These are phyloP conservation scores for Fusarium euwallaceae DNA, from an alignment of 2,329 filamentous ascomycete species.

Conservation along the genomic window DNA sequence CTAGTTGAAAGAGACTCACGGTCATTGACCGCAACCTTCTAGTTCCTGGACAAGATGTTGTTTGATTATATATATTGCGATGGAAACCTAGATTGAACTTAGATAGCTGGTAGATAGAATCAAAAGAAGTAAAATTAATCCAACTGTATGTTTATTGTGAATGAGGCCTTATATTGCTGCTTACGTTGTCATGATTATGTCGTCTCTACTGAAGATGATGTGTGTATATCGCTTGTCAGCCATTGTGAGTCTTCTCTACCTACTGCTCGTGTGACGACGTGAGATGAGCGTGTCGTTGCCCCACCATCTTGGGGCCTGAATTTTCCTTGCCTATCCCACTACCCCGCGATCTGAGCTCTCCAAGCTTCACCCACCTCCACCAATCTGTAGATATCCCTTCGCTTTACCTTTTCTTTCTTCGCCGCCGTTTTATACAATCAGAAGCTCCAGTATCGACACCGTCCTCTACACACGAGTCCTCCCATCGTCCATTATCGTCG, in stretches of 20 bases:
- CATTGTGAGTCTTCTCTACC: neutral
- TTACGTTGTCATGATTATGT: too few species aligned
- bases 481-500: neutral
- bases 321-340: constrained; percentile 25
- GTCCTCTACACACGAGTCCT: neutral
- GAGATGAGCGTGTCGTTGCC: neutral
- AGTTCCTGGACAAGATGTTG: constrained; percentile 2
- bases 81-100: constrained; percentile 3
- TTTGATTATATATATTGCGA: neutral
- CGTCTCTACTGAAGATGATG: neutral
- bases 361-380: constrained; percentile 9
- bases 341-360: constrained; percentile 27
- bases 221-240: neutral
- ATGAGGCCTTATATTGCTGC: too few species aligned
- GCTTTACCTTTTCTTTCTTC: neutral
- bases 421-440: neutral
- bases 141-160: neutral
- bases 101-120: constrained; percentile 2
- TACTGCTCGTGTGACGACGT: neutral
- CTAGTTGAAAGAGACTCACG: neutral
- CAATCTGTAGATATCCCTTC: neutral
- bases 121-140: neutral
- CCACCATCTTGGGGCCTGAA: constrained; percentile 14
- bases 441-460: neutral
- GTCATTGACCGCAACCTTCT: constrained; percentile 1